Percentiles rank a stretch among this genome's conserved stretches.
These are phyloP conservation scores for Alternaria sp. DNA, from an alignment of 2,329 filamentous ascomycete species.

Conservation along the genomic window DNA sequence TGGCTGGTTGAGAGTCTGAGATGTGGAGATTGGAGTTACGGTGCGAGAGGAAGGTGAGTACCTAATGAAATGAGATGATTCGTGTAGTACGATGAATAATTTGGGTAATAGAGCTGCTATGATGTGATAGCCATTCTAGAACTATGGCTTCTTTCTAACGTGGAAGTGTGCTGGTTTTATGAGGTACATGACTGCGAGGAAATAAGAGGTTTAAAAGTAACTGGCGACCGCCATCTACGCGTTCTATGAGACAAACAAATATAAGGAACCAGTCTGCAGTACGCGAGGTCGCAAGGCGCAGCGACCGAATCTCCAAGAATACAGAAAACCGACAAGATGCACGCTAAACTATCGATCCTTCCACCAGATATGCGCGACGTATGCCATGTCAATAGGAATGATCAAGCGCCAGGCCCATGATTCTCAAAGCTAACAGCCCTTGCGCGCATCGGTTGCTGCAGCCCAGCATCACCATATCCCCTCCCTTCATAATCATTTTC, in stretches of 20 bases:
- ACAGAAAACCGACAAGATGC: background rate
- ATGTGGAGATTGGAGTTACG: background rate
- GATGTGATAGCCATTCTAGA: background rate
- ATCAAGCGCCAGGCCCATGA: background rate
- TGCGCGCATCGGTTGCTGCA: background rate
- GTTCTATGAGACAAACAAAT: background rate
- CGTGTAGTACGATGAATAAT: background rate
- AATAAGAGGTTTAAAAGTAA: no score
- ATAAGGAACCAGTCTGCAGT: background rate
- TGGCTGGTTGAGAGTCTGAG: background rate
- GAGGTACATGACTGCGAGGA: background rate
- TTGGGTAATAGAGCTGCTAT: background rate
- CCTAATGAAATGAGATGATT: background rate
- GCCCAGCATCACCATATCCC: background rate
- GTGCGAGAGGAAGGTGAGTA: background rate
- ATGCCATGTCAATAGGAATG: background rate
- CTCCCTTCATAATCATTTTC: background rate
- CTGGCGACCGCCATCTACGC: no score
- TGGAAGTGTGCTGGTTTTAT: background rate
- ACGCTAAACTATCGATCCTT: background rate
- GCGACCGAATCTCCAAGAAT: background rate
- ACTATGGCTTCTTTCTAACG: background rate
- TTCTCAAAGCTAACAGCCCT: background rate
- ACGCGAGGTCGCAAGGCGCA: background rate
- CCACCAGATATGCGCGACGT: background rate